phyloP scores from a whole-genome alignment of 345 rosid species.

The Noccaea caerulescens region DNA sequence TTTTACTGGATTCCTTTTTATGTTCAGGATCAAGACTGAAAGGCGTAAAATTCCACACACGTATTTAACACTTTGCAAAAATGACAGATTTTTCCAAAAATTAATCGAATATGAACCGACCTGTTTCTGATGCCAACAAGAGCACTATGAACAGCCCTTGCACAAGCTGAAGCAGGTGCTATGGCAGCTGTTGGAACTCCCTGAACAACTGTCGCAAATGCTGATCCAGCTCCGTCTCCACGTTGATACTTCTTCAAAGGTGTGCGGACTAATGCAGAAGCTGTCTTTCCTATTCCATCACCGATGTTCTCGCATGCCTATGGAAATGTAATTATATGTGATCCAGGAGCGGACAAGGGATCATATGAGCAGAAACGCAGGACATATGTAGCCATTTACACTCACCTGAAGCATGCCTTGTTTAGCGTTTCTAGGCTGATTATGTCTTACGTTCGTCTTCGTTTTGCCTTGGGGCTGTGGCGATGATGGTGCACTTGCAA shows the following conservation, averaged over 20 bases:
- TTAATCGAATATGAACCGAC: constrained; percentile 42
- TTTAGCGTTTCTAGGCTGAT: constrained; percentile 84
- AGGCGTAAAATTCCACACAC: neutral
- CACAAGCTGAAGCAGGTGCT: constrained; percentile 88
- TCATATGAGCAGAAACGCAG: constrained; percentile 21
- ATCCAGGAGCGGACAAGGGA: constrained; percentile 8
- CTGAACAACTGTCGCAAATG: constrained; percentile 73
- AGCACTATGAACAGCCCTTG: constrained; percentile 74
- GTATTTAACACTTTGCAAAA: constrained; percentile 9
- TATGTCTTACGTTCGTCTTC: constrained; percentile 64
- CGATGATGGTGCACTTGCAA: constrained; percentile 62
- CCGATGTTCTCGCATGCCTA: constrained; percentile 89
- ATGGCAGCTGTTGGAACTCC: constrained; percentile 95
- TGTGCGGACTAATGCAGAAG: constrained; percentile 79
- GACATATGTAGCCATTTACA: constrained; percentile 9
- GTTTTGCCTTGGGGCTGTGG: constrained; percentile 54
- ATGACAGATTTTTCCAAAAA: neutral
- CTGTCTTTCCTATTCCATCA: constrained; percentile 88
- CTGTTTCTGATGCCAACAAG: constrained; percentile 94
- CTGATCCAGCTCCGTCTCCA: constrained; percentile 85
- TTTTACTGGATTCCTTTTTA: constrained; percentile 97
- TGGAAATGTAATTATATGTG: constrained; percentile 35
- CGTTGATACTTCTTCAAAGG: constrained; percentile 83
- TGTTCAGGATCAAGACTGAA: constrained; percentile 96
- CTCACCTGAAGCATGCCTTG: constrained; percentile 90